Percentiles rank a stretch among this genome's conserved stretches.
Conservation (phyloP, 805 yeast species). For the Yamadazyma tumulicola region DNA sequence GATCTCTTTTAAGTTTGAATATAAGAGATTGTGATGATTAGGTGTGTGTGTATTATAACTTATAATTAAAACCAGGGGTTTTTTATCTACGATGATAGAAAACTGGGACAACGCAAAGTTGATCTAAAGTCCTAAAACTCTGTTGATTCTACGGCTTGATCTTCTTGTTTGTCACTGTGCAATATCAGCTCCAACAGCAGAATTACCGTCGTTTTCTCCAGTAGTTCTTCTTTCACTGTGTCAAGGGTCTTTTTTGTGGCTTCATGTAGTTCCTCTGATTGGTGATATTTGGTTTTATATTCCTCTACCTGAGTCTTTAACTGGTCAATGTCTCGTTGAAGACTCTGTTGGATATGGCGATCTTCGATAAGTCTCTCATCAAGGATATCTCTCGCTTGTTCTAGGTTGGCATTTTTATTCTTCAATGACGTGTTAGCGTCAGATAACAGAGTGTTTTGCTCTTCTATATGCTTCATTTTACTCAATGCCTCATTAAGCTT, state of each 20-base stretch:
- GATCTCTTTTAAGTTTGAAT: too few species aligned
- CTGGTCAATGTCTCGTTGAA: not conserved
- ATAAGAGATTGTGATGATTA: too few species aligned
- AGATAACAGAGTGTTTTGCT: too few species aligned
- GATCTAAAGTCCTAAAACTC: too few species aligned
- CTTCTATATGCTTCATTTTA: too few species aligned
- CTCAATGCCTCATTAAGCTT: not conserved
- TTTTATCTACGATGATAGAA: too few species aligned
- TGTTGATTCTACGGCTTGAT: too few species aligned
- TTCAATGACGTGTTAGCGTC: not conserved
- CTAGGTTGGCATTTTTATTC: not conserved
- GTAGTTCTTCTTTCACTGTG: not conserved
- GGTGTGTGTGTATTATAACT: too few species aligned
- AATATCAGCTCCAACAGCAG: not conserved
- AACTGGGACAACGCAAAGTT: too few species aligned
- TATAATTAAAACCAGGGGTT: too few species aligned
- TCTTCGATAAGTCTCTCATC: conserved; percentile 6
- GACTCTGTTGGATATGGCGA: not conserved
- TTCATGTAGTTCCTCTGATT: not conserved
- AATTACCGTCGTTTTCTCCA: not conserved
- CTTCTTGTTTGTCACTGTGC: too few species aligned
- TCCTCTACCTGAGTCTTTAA: not conserved
- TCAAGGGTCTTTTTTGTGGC: not conserved
- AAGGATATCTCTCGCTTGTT: conserved; percentile 5
- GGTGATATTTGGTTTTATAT: not conserved